These are phyloP conservation scores for Beauveria asiatica DNA, from an alignment of 2,329 filamentous ascomycete genomes.

Conservation along the genomic window DNA sequence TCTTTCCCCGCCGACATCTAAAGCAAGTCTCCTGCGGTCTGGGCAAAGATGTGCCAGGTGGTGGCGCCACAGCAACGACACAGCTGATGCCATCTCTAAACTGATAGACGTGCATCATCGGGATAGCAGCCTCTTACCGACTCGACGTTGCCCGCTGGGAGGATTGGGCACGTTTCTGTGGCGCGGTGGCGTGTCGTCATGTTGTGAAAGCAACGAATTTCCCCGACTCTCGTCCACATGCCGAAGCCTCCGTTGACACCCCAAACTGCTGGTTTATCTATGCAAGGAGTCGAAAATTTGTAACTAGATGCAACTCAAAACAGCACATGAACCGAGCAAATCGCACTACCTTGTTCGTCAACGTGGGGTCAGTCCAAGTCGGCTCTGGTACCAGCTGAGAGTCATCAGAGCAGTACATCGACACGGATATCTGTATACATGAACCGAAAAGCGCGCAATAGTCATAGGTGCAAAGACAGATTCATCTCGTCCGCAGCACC, in stretches of 20 bases:
- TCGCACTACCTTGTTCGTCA: background rate
- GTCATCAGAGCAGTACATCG: background rate
- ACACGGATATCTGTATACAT: background rate
- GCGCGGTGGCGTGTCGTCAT: background rate
- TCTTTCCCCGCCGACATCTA: background rate
- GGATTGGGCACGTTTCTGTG: background rate
- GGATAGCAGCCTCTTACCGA: background rate
- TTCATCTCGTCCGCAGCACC: background rate
- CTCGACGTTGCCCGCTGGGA: background rate
- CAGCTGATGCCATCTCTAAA: background rate
- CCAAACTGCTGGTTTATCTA: background rate
- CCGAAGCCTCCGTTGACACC: background rate
- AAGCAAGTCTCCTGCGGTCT: background rate
- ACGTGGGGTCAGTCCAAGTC: background rate
- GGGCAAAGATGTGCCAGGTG: background rate
- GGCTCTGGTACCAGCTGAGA: slow-evolving; percentile 4
- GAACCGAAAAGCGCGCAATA: background rate
- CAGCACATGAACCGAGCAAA: background rate
- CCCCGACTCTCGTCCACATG: background rate
- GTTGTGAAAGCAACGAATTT: too few species aligned
- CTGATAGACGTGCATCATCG: background rate
- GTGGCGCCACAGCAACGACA: background rate
- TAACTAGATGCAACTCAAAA: background rate
- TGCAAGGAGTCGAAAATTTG: background rate
- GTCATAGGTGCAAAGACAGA: background rate